Conservation (phyloP, 495 filamentous ascomycete species). For the Cercophora scortea region DNA sequence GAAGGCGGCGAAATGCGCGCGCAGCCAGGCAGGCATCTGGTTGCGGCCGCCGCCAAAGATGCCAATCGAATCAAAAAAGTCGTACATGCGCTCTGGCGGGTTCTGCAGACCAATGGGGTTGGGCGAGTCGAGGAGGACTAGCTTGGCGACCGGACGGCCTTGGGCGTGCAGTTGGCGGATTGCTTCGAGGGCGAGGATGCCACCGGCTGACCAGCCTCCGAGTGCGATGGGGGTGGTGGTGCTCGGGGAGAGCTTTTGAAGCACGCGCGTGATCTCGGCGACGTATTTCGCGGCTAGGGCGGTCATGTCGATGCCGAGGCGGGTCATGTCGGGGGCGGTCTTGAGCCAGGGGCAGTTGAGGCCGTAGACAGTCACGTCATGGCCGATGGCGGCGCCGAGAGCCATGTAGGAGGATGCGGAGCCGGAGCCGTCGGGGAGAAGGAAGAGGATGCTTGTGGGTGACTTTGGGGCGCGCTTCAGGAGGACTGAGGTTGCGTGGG, state of each 20-base stretch:
- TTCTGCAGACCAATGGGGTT: too few species aligned
- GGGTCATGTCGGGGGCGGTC: conserved; percentile 47
- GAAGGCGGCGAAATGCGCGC: too few species aligned
- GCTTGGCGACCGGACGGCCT: too few species aligned
- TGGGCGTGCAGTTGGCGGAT: conserved; percentile 49
- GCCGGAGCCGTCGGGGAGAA: conserved; percentile 73
- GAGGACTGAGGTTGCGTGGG: conserved; percentile 51
- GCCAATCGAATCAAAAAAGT: too few species aligned
- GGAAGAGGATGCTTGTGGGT: conserved; percentile 53
- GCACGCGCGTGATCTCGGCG: conserved; percentile 46
- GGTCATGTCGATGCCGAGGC: conserved; percentile 44
- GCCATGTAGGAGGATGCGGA: conserved; percentile 56
- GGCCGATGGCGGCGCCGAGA: conserved; percentile 38
- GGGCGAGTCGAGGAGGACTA: too few species aligned
- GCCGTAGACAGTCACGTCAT: conserved; percentile 50
- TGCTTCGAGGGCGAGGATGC: conserved; percentile 81
- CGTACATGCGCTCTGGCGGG: too few species aligned
- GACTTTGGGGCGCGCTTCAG: conserved; percentile 58
- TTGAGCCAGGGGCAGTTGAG: conserved; percentile 56
- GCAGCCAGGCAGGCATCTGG: too few species aligned
- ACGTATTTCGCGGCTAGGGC: conserved; percentile 45
- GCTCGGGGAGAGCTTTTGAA: conserved; percentile 33
- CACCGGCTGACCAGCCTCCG: conserved; percentile 82
- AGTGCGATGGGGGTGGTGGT: conserved; percentile 58
- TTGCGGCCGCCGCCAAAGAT: too few species aligned